Conservation (phyloP, 2,329 filamentous ascomycete species). For the Penicillium nordicum region DNA sequence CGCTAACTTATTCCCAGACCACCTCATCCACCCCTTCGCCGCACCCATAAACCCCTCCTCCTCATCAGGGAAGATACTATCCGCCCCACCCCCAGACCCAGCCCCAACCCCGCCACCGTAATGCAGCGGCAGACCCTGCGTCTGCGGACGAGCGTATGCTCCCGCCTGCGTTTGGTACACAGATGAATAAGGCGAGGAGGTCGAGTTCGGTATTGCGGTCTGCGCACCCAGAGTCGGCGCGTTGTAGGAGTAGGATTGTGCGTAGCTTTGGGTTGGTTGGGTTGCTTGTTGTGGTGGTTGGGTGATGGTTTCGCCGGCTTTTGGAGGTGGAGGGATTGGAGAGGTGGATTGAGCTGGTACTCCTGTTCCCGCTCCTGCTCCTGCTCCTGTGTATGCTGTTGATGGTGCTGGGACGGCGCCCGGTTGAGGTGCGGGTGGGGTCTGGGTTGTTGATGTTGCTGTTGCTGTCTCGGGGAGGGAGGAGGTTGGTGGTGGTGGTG, state of each 20-base stretch:
- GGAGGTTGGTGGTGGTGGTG: slow-evolving; percentile 2
- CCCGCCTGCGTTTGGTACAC: slow-evolving; percentile 24
- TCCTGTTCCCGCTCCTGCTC: neutral
- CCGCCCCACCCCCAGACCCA: slow-evolving; percentile 13
- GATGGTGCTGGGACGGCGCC: slow-evolving; percentile 24
- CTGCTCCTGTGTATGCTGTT: neutral
- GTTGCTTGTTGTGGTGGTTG: neutral
- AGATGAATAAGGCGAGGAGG: slow-evolving; percentile 25
- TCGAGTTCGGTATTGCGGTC: slow-evolving; percentile 20
- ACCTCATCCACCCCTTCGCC: slow-evolving; percentile 43
- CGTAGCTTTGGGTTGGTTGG: neutral
- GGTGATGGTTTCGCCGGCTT: slow-evolving; percentile 14
- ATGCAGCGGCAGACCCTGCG: slow-evolving; percentile 17
- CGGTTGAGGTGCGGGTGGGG: slow-evolving; percentile 41
- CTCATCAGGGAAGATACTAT: slow-evolving; percentile 20
- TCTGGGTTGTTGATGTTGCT: slow-evolving; percentile 6
- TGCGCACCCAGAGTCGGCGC: neutral
- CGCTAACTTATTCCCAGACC: slow-evolving; percentile 40
- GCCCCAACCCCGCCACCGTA: neutral
- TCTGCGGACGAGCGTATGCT: neutral
- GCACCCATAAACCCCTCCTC: slow-evolving; percentile 39
- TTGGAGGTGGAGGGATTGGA: slow-evolving; percentile 19
- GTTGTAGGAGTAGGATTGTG: slow-evolving; percentile 17
- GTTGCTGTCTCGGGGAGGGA: slow-evolving; percentile 14
- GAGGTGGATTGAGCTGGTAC: neutral